Conservation (phyloP, 805 yeast genomes). For the Kluyveromyces wickerhamii region DNA sequence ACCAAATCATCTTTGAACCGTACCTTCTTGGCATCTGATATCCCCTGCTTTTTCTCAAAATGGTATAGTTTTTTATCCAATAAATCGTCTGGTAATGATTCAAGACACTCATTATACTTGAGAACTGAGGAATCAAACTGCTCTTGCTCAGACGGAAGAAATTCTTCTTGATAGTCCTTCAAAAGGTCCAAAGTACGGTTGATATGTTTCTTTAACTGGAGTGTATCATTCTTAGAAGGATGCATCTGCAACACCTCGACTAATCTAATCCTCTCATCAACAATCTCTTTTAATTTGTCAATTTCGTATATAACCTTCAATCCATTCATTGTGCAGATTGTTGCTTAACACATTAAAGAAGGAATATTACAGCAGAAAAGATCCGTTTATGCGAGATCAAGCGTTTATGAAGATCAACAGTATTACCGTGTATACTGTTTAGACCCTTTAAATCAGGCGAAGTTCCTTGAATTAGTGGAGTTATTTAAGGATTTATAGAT, state of each 20-base stretch:
- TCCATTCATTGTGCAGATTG: conserved; percentile 11
- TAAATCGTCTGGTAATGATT: conserved; percentile 11
- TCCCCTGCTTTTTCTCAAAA: conserved; percentile 7
- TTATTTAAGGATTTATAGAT: too few species aligned
- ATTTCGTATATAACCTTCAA: conserved; percentile 22
- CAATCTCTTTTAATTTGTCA: conserved; percentile 20
- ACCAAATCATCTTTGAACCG: conserved; percentile 18
- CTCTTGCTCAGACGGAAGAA: background rate
- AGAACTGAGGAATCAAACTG: conserved; percentile 5
- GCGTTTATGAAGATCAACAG: too few species aligned
- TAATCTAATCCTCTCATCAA: conserved; percentile 26
- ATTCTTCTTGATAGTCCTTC: conserved; percentile 9
- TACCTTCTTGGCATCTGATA: conserved; percentile 15
- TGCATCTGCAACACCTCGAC: conserved; percentile 13
- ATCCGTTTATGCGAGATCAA: too few species aligned
- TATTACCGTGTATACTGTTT: too few species aligned
- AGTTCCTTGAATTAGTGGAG: too few species aligned
- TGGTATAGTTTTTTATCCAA: conserved; percentile 12
- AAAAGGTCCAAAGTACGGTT: conserved; percentile 12
- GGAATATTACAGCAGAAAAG: too few species aligned
- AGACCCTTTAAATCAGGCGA: too few species aligned
- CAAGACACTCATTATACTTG: conserved; percentile 14
- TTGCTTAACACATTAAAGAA: too few species aligned
- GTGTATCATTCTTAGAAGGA: conserved; percentile 23
- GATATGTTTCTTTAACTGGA: conserved; percentile 18